Conservation (phyloP, 1,284 basidiomycete genomes). For the Irpex sp. region DNA sequence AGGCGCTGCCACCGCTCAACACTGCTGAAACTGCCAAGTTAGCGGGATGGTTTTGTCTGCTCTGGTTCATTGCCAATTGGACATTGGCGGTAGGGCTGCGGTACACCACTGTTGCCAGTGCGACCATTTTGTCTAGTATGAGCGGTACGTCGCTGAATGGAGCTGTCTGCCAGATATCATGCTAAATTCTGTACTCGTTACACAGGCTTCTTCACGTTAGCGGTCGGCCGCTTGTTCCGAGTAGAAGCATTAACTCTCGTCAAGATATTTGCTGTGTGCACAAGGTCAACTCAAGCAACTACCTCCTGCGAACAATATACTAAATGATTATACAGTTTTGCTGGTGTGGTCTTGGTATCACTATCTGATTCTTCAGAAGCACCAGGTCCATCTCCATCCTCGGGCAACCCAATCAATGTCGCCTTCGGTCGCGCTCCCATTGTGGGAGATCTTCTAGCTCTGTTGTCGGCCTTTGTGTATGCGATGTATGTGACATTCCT, state of each 20-base stretch:
- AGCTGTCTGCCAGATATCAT: background rate
- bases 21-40: conserved; percentile 71
- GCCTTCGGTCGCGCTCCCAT: conserved; percentile 29
- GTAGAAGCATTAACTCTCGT: conserved; percentile 78
- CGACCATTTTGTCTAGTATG: conserved; percentile 85
- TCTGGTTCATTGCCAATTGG: conserved; percentile 95
- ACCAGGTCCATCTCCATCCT: conserved; percentile 8
- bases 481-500: conserved; percentile 90
- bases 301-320: background rate
- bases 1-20: conserved; percentile 49
- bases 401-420: conserved; percentile 2
- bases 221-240: conserved; percentile 77
- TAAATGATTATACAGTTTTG: conserved; percentile 51
- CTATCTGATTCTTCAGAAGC: conserved; percentile 65
- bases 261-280: conserved; percentile 80
- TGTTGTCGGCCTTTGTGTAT: conserved; percentile 85
- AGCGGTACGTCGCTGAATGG: conserved; percentile 60
- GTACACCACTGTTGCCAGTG: conserved; percentile 88
- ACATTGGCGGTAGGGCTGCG: conserved; percentile 76
- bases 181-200: background rate
- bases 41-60: conserved; percentile 74
- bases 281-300: conserved; percentile 53
- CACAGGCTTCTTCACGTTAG: conserved; percentile 91
- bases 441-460: conserved; percentile 76
- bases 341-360: conserved; percentile 85